These are phyloP conservation scores for Trichocladium antarcticum DNA, from an alignment of 495 filamentous ascomycete species.

Conservation along the genomic window DNA sequence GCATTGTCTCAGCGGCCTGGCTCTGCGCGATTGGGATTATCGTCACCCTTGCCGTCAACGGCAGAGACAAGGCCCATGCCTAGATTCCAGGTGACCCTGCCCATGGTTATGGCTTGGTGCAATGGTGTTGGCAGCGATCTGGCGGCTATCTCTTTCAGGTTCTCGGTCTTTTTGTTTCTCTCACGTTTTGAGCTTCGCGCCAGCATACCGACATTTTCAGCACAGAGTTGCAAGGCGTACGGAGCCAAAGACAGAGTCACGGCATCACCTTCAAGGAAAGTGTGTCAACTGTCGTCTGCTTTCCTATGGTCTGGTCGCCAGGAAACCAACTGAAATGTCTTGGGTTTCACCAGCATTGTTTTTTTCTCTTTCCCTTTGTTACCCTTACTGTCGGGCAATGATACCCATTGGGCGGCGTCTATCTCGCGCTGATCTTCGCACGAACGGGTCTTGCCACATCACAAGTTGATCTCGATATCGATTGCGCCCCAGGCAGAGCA, in stretches of 20 bases:
- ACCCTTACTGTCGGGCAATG: too few species aligned
- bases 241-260: too few species aligned
- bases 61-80: not conserved
- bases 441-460: not conserved
- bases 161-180: not conserved
- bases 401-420: not conserved
- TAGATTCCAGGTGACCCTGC: not conserved
- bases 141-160: not conserved
- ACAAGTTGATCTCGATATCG: not conserved
- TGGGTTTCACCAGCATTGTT: too few species aligned
- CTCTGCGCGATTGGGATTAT: slow-evolving; percentile 7
- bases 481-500: not conserved
- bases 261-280: too few species aligned
- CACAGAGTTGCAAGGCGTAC: not conserved
- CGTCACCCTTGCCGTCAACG: not conserved
- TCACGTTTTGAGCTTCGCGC: not conserved
- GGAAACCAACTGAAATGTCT: too few species aligned
- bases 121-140: not conserved
- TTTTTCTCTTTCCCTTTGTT: too few species aligned
- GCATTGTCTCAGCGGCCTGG: slow-evolving; percentile 14
- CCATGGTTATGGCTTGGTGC: not conserved
- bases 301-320: too few species aligned
- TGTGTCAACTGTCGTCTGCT: too few species aligned
- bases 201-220: not conserved
- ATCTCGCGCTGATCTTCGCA: not conserved